Conservation (phyloP, 129 eudicot species). For the Dittrichia graveolens region DNA sequence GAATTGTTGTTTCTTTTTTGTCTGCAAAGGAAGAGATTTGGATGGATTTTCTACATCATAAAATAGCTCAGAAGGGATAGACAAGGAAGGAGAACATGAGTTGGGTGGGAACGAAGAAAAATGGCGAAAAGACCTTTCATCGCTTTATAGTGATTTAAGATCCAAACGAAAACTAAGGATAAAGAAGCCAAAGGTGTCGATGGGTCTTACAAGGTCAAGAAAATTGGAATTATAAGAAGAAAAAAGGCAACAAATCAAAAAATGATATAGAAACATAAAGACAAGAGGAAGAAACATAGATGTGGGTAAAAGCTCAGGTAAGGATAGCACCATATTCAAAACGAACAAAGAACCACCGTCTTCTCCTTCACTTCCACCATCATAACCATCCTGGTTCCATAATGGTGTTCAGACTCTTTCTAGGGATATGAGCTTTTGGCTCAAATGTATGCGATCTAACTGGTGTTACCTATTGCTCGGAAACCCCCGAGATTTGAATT, state of each 20-base stretch:
- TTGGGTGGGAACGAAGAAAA: slow-evolving; percentile 48
- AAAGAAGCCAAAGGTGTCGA: not conserved
- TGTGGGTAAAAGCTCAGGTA: slow-evolving; percentile 70
- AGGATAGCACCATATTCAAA: slow-evolving; percentile 72
- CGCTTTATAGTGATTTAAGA: slow-evolving; percentile 23
- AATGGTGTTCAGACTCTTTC: too few species aligned
- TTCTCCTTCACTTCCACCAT: not conserved
- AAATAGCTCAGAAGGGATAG: slow-evolving; percentile 97
- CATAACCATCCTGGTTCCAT: not conserved
- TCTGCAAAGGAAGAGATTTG: too few species aligned
- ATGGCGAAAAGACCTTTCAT: not conserved
- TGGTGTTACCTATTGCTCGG: too few species aligned
- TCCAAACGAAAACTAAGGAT: slow-evolving; percentile 15
- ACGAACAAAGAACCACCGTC: not conserved
- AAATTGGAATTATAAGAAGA: slow-evolving; percentile 19
- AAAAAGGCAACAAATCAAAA: slow-evolving; percentile 74
- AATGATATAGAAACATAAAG: slow-evolving; percentile 4
- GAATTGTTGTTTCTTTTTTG: too few species aligned
- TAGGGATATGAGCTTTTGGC: too few species aligned
- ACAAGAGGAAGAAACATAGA: not conserved
- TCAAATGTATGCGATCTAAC: too few species aligned
- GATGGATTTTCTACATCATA: not conserved
- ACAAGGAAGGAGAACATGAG: slow-evolving; percentile 84
- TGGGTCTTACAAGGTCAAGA: slow-evolving; percentile 99
- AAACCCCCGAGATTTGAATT: too few species aligned